These are phyloP conservation scores for Aspergillus affinis DNA, from an alignment of 495 filamentous ascomycete species.

Conservation along the genomic window DNA sequence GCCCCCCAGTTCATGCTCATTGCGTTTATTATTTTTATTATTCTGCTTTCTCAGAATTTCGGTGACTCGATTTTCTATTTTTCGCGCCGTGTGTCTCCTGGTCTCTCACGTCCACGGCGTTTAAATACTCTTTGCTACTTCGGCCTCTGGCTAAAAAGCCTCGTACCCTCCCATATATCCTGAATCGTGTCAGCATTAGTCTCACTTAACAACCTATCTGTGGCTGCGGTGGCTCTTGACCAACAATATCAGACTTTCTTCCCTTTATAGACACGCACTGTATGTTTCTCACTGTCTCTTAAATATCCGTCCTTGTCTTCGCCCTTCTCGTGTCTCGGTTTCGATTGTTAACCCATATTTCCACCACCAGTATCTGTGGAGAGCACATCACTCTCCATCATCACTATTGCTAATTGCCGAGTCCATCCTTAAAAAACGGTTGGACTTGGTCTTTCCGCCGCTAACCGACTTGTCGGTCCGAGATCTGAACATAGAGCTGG, in stretches of 20 bases:
- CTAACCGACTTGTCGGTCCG: too few relatives aligned
- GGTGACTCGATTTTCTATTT: not conserved
- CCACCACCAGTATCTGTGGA: not conserved
- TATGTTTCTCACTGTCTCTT: not conserved
- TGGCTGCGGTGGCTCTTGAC: not conserved
- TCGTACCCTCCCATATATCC: not conserved
- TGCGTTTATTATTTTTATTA: slow-evolving; percentile 19
- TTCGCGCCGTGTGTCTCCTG: not conserved
- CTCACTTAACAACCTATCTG: not conserved
- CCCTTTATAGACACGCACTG: not conserved
- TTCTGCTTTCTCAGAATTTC: not conserved
- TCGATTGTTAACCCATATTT: not conserved
- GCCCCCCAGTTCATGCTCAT: slow-evolving; percentile 12
- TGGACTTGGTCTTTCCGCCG: too few relatives aligned
- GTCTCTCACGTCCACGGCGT: slow-evolving; percentile 7
- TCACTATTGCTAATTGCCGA: not conserved
- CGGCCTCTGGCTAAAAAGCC: slow-evolving; percentile 9
- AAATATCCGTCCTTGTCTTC: not conserved
- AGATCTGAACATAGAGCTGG: not conserved
- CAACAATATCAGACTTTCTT: not conserved
- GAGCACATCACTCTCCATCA: not conserved
- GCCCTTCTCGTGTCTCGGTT: not conserved
- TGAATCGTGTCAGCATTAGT: not conserved
- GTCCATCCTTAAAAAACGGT: too few relatives aligned
- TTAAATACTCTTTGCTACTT: slow-evolving; percentile 26